Conservation (phyloP, 2,329 filamentous ascomycete species). For the Macrophomina pseudophaseolina region DNA sequence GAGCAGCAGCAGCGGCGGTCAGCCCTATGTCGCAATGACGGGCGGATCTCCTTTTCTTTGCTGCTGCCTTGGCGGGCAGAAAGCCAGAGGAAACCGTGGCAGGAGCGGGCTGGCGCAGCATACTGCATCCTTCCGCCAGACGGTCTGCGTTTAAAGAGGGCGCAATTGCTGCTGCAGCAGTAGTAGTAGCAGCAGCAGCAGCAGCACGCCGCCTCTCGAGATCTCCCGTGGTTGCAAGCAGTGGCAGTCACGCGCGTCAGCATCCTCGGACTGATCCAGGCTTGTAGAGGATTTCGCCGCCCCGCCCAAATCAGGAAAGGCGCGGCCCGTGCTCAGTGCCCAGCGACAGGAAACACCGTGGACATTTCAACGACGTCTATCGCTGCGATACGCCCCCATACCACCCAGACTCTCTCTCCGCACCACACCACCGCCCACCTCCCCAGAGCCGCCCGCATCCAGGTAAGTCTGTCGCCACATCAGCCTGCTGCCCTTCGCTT, state of each 20-base stretch:
- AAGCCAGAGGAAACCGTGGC: slow-evolving; percentile 13
- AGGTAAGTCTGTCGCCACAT: slow-evolving; percentile 21
- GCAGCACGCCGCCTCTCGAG: neutral
- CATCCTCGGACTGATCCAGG: slow-evolving; percentile 12
- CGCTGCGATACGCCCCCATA: slow-evolving; percentile 25
- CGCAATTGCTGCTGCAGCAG: neutral
- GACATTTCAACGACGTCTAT: slow-evolving; percentile 28
- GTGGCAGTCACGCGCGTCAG: slow-evolving; percentile 20
- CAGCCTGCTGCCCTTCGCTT: neutral
- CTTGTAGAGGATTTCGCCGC: slow-evolving; percentile 26
- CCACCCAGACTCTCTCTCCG: slow-evolving; percentile 23
- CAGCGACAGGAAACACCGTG: slow-evolving; percentile 27
- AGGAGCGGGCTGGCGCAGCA: slow-evolving; percentile 3
- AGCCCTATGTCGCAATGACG: slow-evolving; percentile 18
- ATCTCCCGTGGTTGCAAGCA: neutral
- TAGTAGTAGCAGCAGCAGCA: neutral
- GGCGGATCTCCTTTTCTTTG: slow-evolving; percentile 20
- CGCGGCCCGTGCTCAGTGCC: slow-evolving; percentile 21
- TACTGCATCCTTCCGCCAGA: neutral
- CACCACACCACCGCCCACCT: slow-evolving; percentile 9
- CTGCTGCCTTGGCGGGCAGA: slow-evolving; percentile 10
- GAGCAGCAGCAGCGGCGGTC: neutral
- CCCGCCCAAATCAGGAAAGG: slow-evolving; percentile 23
- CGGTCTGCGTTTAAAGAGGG: neutral
- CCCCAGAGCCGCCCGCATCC: slow-evolving; percentile 6